These are phyloP conservation scores for Gilbertella persicaria DNA, from an alignment of 371 early-diverging fungal species.

Conservation along the genomic window DNA sequence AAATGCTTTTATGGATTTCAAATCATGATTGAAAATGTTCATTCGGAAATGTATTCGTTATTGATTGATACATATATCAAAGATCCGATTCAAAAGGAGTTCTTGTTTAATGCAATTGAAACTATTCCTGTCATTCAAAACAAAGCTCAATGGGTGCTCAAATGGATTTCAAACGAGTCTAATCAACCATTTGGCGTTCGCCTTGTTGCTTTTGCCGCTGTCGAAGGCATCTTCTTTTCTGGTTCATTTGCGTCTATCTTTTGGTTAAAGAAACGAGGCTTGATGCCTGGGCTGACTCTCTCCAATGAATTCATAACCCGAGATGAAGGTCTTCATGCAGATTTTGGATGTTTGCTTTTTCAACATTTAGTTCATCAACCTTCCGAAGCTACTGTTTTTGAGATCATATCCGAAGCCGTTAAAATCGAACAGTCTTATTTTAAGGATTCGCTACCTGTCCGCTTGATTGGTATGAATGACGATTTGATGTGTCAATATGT, in stretches of 20 bases:
- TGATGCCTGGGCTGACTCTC: slow-evolving; percentile 99
- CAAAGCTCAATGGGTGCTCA: slow-evolving; percentile 99
- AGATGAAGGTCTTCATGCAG: slow-evolving; percentile 99
- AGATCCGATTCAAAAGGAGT: slow-evolving; percentile 83
- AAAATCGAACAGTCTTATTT: slow-evolving; percentile 95
- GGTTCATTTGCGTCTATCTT: slow-evolving; percentile 99
- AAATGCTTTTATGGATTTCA: slow-evolving; percentile 99
- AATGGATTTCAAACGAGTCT: slow-evolving; percentile 86
- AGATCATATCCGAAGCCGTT: slow-evolving; percentile 94
- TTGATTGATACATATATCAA: slow-evolving; percentile 98
- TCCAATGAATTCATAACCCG: slow-evolving; percentile 99
- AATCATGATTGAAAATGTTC: slow-evolving; percentile 99
- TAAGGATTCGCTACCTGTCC: slow-evolving; percentile 94
- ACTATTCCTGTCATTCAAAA: slow-evolving; percentile 93
- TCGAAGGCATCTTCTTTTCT: slow-evolving; percentile 99
- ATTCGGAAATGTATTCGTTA: slow-evolving; percentile 98
- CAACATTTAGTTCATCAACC: slow-evolving; percentile 81
- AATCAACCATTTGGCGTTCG: slow-evolving; percentile 90
- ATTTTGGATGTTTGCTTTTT: slow-evolving; percentile 98
- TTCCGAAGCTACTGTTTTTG: slow-evolving; percentile 58
- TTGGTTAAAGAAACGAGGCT: slow-evolving; percentile 99
- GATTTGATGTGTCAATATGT: slow-evolving; percentile 97
- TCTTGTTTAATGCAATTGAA: slow-evolving; percentile 95
- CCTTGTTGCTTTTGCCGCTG: slow-evolving; percentile 98
- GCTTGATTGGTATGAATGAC: slow-evolving; percentile 98